Percentiles rank a stretch among this genome's conserved stretches.
These are phyloP conservation scores for Tilletiopsis washingtonensis DNA, from an alignment of 1,284 basidiomycete genomes.

Conservation along the genomic window DNA sequence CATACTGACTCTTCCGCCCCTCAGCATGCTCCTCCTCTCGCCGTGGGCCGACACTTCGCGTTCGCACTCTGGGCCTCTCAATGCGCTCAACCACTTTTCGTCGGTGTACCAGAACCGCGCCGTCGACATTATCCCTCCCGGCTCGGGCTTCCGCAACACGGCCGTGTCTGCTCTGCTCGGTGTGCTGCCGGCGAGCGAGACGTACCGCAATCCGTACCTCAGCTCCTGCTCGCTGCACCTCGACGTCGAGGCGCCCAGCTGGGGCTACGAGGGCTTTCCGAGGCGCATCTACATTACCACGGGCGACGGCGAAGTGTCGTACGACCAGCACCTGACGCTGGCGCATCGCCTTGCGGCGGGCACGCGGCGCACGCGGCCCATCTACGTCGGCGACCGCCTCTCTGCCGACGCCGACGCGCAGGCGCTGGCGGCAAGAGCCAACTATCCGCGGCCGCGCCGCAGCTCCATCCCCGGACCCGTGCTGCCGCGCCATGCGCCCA, in stretches of 20 bases:
- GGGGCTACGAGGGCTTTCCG: constrained; percentile 38
- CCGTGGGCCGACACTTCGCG: constrained; percentile 43
- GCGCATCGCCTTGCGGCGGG: constrained; percentile 37
- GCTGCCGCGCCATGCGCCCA: too few species aligned
- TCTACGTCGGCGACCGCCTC: constrained; percentile 23
- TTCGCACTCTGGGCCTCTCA: constrained; percentile 35
- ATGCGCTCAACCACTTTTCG: constrained; percentile 28
- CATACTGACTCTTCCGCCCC: constrained; percentile 8
- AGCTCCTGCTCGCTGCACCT: constrained; percentile 39
- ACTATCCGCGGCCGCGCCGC: constrained; percentile 26
- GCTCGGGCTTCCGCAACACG: constrained; percentile 37
- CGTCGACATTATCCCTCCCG: constrained; percentile 34
- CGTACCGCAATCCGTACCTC: constrained; percentile 41
- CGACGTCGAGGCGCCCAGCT: constrained; percentile 21
- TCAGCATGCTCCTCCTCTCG: constrained; percentile 31
- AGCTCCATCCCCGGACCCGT: too few species aligned
- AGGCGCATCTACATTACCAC: constrained; percentile 28
- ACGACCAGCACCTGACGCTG: constrained; percentile 41
- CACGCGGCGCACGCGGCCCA: constrained; percentile 17
- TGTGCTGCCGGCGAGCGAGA: constrained; percentile 31
- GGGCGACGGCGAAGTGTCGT: constrained; percentile 34
- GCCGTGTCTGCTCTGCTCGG: constrained; percentile 38
- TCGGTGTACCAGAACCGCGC: constrained; percentile 23
- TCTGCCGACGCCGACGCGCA: constrained; percentile 14
- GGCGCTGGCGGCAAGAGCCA: constrained; percentile 21